These are phyloP conservation scores for Alternaria alternata DNA, from an alignment of 2,329 filamentous ascomycete species.

Conservation along the genomic window DNA sequence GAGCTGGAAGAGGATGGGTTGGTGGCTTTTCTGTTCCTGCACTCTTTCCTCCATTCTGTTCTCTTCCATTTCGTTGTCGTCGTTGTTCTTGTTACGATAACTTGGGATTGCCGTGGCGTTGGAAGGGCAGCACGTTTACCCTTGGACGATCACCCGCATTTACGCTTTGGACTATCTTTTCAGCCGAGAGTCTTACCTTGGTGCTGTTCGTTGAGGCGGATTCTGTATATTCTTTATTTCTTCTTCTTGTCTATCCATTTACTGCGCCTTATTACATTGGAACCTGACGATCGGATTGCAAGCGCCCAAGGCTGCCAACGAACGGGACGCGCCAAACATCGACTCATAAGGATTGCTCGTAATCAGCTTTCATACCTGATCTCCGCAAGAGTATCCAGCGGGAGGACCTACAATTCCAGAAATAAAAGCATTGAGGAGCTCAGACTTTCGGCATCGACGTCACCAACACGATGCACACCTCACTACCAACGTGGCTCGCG, in stretches of 20 bases:
- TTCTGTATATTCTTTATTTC: not conserved
- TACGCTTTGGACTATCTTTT: not conserved
- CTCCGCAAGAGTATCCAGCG: not conserved
- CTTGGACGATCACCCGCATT: not conserved
- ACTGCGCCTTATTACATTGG: not conserved
- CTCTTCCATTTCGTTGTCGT: not conserved
- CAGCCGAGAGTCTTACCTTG: not conserved
- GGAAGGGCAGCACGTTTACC: not conserved
- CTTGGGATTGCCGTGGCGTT: not conserved
- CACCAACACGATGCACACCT: slow-evolving; percentile 32
- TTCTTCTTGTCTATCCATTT: slow-evolving; percentile 3
- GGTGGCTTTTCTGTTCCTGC: not conserved
- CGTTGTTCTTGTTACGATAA: not conserved
- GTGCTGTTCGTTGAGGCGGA: not conserved
- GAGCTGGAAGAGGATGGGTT: not conserved
- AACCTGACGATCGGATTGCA: not conserved
- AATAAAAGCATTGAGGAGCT: not conserved
- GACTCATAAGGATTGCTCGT: not conserved
- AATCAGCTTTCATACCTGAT: not conserved
- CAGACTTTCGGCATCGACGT: not conserved
- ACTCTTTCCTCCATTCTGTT: not conserved
- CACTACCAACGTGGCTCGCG: slow-evolving; percentile 31
- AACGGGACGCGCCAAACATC: not conserved
- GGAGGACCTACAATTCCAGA: not conserved
- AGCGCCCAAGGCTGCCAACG: not conserved